A percentile compares a stretch with the other conserved stretches of the same genome.
phyloP scores from a whole-genome alignment of 1,139 yeast species.

The Lodderomyces jiufengensis region DNA sequence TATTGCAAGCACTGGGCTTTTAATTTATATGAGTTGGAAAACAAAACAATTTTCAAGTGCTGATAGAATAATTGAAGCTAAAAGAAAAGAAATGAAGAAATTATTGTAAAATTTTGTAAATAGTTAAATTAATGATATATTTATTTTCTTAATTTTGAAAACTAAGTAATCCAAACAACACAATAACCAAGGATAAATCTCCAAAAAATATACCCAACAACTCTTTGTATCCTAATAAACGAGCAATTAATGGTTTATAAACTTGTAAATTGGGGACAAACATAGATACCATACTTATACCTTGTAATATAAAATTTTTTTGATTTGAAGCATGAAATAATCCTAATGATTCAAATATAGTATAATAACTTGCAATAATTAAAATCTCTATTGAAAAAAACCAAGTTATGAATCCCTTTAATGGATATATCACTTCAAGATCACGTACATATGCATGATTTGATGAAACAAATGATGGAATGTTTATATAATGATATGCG shows the following conservation, averaged over 20 bases:
- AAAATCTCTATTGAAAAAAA: conserved; percentile 35
- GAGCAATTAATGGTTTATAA: conserved; percentile 28
- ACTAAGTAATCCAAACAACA: conserved; percentile 40
- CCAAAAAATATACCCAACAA: conserved; percentile 35
- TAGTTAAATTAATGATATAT: conserved; percentile 8
- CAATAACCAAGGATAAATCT: conserved; percentile 37
- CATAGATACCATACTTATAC: conserved; percentile 31
- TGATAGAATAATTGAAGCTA: conserved; percentile 40
- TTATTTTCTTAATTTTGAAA: conserved; percentile 13
- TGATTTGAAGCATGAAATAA: conserved; percentile 17
- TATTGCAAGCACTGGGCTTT: conserved; percentile 62
- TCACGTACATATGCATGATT: conserved; percentile 28
- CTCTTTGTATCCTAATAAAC: conserved; percentile 37
- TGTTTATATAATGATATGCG: conserved; percentile 29
- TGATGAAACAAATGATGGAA: conserved; percentile 28
- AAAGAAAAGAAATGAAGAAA: conserved; percentile 35
- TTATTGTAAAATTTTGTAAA: neutral
- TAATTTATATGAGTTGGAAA: conserved; percentile 38
- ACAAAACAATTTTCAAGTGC: conserved; percentile 32
- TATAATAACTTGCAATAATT: conserved; percentile 33
- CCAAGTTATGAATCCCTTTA: conserved; percentile 23
- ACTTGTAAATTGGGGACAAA: conserved; percentile 34
- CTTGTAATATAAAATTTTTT: conserved; percentile 28
- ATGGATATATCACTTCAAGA: conserved; percentile 5
- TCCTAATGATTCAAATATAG: conserved; percentile 25